A percentile compares a stretch with the other conserved stretches of the same genome.
phyloP scores from a whole-genome alignment of 2,329 filamentous ascomycete species.

The Sporothrix variecibatus region DNA sequence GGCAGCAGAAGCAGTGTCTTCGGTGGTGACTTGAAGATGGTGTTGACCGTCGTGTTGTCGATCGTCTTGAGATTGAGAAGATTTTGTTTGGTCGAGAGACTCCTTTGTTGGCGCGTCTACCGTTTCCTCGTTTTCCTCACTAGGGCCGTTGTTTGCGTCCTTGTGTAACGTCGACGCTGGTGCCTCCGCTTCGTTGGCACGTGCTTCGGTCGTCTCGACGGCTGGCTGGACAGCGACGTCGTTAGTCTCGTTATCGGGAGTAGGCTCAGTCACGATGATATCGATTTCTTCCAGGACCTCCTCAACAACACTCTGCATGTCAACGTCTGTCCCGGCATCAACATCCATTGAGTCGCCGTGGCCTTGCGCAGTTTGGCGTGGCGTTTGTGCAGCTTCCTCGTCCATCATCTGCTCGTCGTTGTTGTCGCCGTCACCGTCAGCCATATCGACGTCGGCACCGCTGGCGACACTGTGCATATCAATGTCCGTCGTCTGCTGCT shows the following conservation, averaged over 20 bases:
- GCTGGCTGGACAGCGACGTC: not conserved
- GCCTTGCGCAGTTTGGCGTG: not conserved
- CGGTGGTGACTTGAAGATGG: not conserved
- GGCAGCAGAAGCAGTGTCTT: not conserved
- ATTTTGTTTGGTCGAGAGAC: not conserved
- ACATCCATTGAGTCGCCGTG: slow-evolving; percentile 29
- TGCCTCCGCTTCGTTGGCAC: not conserved
- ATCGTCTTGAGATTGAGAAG: not conserved
- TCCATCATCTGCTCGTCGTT: slow-evolving; percentile 12
- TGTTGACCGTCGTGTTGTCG: not conserved
- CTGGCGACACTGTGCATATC: slow-evolving; percentile 25
- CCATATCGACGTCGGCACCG: slow-evolving; percentile 19
- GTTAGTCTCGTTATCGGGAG: not conserved
- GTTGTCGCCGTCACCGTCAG: not conserved
- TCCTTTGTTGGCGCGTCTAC: not conserved
- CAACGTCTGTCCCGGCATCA: slow-evolving; percentile 26
- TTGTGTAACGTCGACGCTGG: slow-evolving; percentile 10
- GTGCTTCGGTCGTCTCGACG: not conserved
- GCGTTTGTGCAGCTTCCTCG: not conserved
- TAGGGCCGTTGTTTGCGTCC: not conserved
- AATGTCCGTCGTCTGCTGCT: slow-evolving; percentile 16
- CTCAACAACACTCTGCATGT: slow-evolving; percentile 26
- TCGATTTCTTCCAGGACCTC: not conserved
- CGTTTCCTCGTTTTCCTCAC: not conserved
- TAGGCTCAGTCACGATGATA: not conserved